Percentiles rank a stretch among this genome's conserved stretches.
These are phyloP conservation scores for Tetraselmis chui DNA, from an alignment of 139 green algal genomes.

Conservation along the genomic window DNA sequence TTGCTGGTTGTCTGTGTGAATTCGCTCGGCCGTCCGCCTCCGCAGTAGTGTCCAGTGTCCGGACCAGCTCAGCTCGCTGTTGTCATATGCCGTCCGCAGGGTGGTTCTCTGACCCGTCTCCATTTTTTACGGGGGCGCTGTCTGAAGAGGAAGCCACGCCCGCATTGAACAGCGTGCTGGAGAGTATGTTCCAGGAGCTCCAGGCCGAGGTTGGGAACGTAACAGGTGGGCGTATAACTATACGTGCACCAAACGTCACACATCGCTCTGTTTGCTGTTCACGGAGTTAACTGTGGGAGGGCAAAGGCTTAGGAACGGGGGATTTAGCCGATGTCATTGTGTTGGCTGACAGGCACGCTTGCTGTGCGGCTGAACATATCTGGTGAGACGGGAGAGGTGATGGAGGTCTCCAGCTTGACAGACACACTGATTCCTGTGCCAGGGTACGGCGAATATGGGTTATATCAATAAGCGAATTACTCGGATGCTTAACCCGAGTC, in stretches of 20 bases:
- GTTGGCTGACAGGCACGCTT: conserved; percentile 25
- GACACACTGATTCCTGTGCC: conserved; percentile 48
- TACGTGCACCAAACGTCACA: background rate
- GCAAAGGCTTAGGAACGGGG: too few relatives aligned
- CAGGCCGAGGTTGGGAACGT: background rate
- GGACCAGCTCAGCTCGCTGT: too few relatives aligned
- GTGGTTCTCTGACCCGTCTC: conserved; percentile 70
- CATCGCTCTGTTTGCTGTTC: background rate
- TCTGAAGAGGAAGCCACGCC: conserved; percentile 31
- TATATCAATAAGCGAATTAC: background rate
- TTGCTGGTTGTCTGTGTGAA: too few relatives aligned
- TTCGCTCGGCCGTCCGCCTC: too few relatives aligned
- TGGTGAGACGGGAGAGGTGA: conserved; percentile 21
- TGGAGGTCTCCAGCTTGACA: conserved; percentile 28
- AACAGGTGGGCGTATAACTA: conserved; percentile 6
- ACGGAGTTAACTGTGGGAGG: background rate
- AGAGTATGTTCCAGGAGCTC: conserved; percentile 35
- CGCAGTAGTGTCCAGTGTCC: too few relatives aligned
- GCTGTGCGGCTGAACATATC: conserved; percentile 25
- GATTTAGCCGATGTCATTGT: conserved; percentile 21
- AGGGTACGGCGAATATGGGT: conserved; percentile 15
- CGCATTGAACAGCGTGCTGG: conserved; percentile 33
- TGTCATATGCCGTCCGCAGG: too few relatives aligned
- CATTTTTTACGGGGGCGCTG: conserved; percentile 55
- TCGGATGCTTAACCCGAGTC: background rate